A percentile compares a stretch with the other conserved stretches of the same genome.
These are phyloP conservation scores for Rhododendron simsii DNA, from an alignment of 148 eudicot genomes.

Conservation along the genomic window DNA sequence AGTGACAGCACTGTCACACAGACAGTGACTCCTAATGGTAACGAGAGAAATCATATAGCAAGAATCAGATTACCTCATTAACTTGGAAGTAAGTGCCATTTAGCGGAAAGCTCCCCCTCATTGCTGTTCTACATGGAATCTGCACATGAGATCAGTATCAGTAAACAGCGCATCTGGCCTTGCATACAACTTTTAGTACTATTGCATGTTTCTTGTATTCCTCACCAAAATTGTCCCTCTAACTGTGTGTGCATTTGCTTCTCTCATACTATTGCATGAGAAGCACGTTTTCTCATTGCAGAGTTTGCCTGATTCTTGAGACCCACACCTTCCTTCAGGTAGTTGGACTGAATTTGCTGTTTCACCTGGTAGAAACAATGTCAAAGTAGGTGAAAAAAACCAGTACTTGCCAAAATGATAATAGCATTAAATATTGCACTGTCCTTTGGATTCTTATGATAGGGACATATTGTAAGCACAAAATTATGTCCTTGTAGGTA, in stretches of 20 bases:
- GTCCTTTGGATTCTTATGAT: neutral
- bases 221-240: constrained; percentile 69
- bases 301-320: constrained; percentile 27
- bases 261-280: constrained; percentile 45
- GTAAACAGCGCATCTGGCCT: neutral
- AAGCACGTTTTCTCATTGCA: constrained; percentile 43
- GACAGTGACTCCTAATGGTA: neutral
- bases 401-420: neutral
- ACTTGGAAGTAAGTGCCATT: constrained; percentile 28
- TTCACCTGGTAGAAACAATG: constrained; percentile 43
- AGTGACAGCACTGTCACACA: neutral
- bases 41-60: neutral
- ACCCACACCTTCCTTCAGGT: constrained; percentile 33
- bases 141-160: constrained; percentile 20
- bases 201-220: neutral
- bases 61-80: constrained; percentile 46
- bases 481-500: neutral
- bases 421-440: neutral
- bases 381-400: neutral
- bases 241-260: constrained; percentile 48
- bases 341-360: constrained; percentile 46
- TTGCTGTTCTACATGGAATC: constrained; percentile 43
- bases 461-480: neutral
- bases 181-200: neutral
- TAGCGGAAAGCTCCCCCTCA: constrained; percentile 26